phyloP scores from a whole-genome alignment of 2,329 filamentous ascomycete species.

The Hirsutella thompsonii region DNA sequence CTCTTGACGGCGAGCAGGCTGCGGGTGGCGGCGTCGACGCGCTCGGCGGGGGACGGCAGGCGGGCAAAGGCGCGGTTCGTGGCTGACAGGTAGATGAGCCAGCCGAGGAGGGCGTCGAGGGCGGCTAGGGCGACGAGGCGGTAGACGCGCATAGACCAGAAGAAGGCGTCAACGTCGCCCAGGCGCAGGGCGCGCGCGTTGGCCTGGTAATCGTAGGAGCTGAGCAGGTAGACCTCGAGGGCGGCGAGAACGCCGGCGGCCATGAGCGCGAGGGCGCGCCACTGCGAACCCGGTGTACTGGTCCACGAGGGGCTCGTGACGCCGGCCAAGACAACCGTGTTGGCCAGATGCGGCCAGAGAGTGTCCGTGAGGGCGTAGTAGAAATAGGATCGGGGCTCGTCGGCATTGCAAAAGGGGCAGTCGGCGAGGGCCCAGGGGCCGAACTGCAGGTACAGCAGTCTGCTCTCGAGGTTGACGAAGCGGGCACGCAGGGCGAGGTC shows the following conservation, averaged over 20 bases:
- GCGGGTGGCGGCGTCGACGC: constrained; percentile 47
- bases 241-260: constrained; percentile 43
- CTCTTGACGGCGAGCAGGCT: constrained; percentile 46
- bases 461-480: constrained; percentile 58
- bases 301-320: constrained; percentile 58
- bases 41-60: constrained; percentile 48
- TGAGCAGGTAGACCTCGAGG: constrained; percentile 53
- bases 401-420: constrained; percentile 73
- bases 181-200: constrained; percentile 52
- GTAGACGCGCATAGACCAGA: constrained; percentile 53
- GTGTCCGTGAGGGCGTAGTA: constrained; percentile 68
- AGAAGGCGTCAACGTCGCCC: constrained; percentile 54
- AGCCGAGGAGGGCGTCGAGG: constrained; percentile 51
- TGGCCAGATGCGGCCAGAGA: constrained; percentile 64
- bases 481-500: constrained; percentile 56
- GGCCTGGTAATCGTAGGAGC: constrained; percentile 49
- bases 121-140: constrained; percentile 52
- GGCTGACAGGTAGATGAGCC: constrained; percentile 58
- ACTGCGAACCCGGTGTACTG: constrained; percentile 49
- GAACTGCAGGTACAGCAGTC: constrained; percentile 72
- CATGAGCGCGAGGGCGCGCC: constrained; percentile 59
- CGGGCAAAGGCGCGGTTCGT: constrained; percentile 68
- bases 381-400: constrained; percentile 58
- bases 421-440: constrained; percentile 61
- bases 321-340: constrained; percentile 58